phyloP scores from a whole-genome alignment of 768 basidiomycete species.

The Termitomyces titanicus region DNA sequence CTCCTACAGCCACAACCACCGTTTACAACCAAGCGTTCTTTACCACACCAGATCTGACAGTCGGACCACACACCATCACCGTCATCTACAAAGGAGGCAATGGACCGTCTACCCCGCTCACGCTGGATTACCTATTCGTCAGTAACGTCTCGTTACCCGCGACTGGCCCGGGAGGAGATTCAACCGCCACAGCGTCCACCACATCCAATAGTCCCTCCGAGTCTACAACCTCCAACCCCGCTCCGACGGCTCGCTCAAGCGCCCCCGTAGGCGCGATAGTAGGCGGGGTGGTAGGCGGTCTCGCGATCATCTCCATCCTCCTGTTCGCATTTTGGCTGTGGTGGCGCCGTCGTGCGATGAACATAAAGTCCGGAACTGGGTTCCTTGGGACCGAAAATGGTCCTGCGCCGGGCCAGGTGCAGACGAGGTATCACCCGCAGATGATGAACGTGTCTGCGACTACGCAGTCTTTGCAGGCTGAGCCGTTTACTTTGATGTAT shows the following conservation, averaged over 20 bases:
- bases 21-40: constrained; percentile 7
- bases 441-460: not conserved
- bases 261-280: constrained; percentile 9
- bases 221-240: not conserved
- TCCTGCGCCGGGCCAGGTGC: not conserved
- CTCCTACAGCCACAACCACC: not conserved
- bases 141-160: not conserved
- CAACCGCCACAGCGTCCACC: not conserved
- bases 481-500: not conserved
- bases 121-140: constrained; percentile 6
- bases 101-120: constrained; percentile 1
- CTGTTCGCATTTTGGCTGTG: constrained; percentile 4
- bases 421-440: not conserved
- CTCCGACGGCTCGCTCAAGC: not conserved
- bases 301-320: not conserved
- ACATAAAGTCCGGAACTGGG: not conserved
- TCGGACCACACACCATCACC: constrained; percentile 3
- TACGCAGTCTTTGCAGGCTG: not conserved
- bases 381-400: not conserved
- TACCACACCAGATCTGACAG: not conserved
- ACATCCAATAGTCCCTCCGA: not conserved
- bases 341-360: not conserved
- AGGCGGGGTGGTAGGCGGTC: constrained; percentile 8
- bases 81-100: constrained; percentile 5
- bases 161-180: not conserved